These are phyloP conservation scores for Elsinoe arachidis DNA, from an alignment of 2,329 filamentous ascomycete genomes.

Conservation along the genomic window DNA sequence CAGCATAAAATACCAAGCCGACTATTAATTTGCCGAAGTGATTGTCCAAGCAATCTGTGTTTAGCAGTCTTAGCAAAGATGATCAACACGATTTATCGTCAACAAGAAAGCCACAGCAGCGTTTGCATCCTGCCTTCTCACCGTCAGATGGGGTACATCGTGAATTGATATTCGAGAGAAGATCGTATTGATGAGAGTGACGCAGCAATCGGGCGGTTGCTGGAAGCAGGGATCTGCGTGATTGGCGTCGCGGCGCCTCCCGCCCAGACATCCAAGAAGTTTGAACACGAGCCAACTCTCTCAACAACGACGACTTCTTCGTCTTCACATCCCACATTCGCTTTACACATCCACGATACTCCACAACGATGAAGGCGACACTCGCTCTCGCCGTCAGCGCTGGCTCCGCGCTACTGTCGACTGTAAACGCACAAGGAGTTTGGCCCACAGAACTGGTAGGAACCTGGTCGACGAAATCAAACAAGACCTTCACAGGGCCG, in stretches of 20 bases:
- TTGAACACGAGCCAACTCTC: conserved; percentile 2
- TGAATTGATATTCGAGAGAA: too few relatives aligned
- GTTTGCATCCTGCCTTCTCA: too few relatives aligned
- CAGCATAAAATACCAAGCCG: neutral
- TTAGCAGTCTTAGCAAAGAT: neutral
- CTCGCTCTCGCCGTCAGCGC: conserved; percentile 29
- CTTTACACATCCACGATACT: neutral
- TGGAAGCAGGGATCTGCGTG: neutral
- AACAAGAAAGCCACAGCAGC: neutral
- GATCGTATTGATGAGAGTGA: neutral
- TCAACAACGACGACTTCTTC: neutral
- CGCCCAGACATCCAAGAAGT: conserved; percentile 1
- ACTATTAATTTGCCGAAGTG: neutral
- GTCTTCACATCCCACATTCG: conserved; percentile 1
- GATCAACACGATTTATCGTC: neutral
- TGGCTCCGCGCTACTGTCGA: conserved; percentile 31
- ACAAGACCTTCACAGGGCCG: conserved; percentile 59
- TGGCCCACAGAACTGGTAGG: conserved; percentile 46
- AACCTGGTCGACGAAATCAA: conserved; percentile 65
- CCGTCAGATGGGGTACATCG: too few relatives aligned
- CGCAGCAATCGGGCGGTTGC: neutral
- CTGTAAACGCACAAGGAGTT: conserved; percentile 10
- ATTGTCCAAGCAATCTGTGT: neutral
- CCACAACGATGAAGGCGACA: conserved; percentile 11
- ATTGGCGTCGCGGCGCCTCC: conserved; percentile 5